Evolutionary conservation across 345 rosid species (phyloP), one percentile per base, ranked within the genome.

Genomic region (Psidium guajava): DNA sequence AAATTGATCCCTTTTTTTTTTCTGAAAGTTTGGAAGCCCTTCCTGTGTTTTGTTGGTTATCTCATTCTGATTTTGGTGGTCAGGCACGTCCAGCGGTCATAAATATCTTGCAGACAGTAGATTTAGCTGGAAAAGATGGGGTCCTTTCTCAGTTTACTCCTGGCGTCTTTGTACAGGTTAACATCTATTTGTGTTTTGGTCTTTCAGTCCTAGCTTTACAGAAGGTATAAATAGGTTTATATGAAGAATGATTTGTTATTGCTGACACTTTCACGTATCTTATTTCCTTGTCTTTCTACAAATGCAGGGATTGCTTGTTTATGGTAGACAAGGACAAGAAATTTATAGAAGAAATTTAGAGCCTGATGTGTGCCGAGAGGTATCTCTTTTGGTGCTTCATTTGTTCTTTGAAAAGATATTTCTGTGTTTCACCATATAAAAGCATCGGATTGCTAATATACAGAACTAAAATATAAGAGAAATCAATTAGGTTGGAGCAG

Each of bases 111-210:
- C 90, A 92, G 89, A 89, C 25, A 83, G 95, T 92, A 82, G 94
- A 90, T 89, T 92, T 97, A 89, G 93, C 92, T 90, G 99, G 98
- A 86, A 86, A 84, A 77, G 91, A 94, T 88, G 98, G 98, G 44
- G 83, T 97, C 87, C 85, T 94, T 86, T 97, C 99, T 61, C 95
- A 93, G 88, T 87, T 82, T 61, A 92, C 98, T 90, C 98, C 99
- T 49, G 99, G 99, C 52, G 95, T 97, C 85, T 97, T 96, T 85
- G 82, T 97, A 86, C 99, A 97, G 99, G 99, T 97, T 85, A 36
- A 88, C 82, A 85, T 87, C 77, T 61, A 13, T 55, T 83, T 80
- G 83, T 32, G 28, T 77, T 86, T 69, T 18, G 77, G 77, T 44
- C 77, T 36, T 32, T 69, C 47, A 32, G 6, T 69, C 47, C 77